Evolutionary conservation across 2,329 filamentous ascomycete species (phyloP).

Genomic region (Diaporthe longicolla): DNA sequence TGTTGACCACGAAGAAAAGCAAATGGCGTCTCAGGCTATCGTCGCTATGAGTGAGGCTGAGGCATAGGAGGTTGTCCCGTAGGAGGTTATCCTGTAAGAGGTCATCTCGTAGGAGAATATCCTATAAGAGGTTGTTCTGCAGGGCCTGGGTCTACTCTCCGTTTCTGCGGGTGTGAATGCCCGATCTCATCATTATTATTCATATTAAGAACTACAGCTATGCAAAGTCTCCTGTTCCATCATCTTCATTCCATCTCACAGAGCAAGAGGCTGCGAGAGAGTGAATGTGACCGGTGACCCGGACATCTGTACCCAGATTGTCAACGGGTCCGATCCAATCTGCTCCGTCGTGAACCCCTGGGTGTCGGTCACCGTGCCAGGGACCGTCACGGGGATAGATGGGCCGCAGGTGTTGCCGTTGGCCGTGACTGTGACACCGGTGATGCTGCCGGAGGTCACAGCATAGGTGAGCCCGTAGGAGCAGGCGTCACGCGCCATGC

Average conservation of each 20-base stretch:
- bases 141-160: too few species aligned
- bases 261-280: constrained; percentile 16
- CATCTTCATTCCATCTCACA: not conserved
- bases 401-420: constrained; percentile 20
- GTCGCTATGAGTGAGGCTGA: not conserved
- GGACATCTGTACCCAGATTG: constrained; percentile 12
- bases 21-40: not conserved
- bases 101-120: too few species aligned
- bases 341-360: constrained; percentile 16
- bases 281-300: constrained; percentile 17
- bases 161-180: too few species aligned
- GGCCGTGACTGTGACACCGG: constrained; percentile 26
- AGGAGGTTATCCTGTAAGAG: too few species aligned
- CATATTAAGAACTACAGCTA: not conserved
- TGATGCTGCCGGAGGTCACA: constrained; percentile 14
- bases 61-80: too few species aligned
- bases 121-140: too few species aligned
- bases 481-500: constrained; percentile 22
- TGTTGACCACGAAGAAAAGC: not conserved
- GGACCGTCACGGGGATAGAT: constrained; percentile 16
- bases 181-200: not conserved
- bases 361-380: constrained; percentile 10
- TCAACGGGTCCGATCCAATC: constrained; percentile 22
- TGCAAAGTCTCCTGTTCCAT: not conserved
- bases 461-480: constrained; percentile 10